Conservation (phyloP, 768 basidiomycete species). For the Ephemerocybe angulata region DNA sequence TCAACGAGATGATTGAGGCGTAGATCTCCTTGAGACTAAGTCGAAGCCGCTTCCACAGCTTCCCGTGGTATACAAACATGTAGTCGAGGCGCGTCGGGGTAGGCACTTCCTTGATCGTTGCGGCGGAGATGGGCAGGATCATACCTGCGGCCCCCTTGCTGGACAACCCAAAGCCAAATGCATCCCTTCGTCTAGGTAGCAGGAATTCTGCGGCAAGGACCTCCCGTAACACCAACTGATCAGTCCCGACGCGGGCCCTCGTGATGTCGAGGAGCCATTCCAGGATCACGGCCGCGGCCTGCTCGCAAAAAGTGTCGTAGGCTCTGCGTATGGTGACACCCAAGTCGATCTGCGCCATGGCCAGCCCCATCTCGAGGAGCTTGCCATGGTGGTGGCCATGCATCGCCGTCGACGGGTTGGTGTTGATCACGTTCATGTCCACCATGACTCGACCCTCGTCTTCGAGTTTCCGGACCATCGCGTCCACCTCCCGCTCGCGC, state of each 20-base stretch:
- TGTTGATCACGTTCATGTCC: constrained; percentile 49
- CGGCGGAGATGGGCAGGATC: constrained; percentile 27
- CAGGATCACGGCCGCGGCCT: constrained; percentile 77
- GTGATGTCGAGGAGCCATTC: constrained; percentile 83
- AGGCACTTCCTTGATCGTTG: constrained; percentile 39
- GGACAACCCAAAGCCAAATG: constrained; percentile 32
- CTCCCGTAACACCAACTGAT: constrained; percentile 66
- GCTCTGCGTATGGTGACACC: constrained; percentile 86
- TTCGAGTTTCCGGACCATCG: constrained; percentile 59
- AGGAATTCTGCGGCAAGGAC: constrained; percentile 69
- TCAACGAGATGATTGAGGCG: constrained; percentile 67
- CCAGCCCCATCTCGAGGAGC: constrained; percentile 74
- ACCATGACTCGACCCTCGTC: constrained; percentile 80
- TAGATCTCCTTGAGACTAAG: constrained; percentile 81
- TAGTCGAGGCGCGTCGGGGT: constrained; percentile 67
- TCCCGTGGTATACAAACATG: constrained; percentile 76
- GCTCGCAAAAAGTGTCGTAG: constrained; percentile 86
- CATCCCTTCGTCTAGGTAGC: constrained; percentile 54
- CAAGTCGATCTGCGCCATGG: constrained; percentile 83
- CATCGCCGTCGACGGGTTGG: constrained; percentile 27
- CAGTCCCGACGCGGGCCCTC: constrained; percentile 64
- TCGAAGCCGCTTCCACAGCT: constrained; percentile 82
- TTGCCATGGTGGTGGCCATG: constrained; percentile 17
- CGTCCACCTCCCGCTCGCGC: constrained; percentile 51
- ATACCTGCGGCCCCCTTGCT: constrained; percentile 5